Evolutionary conservation across 2,329 filamentous ascomycete species (phyloP).

Genomic region (Pyricularia grisea): DNA sequence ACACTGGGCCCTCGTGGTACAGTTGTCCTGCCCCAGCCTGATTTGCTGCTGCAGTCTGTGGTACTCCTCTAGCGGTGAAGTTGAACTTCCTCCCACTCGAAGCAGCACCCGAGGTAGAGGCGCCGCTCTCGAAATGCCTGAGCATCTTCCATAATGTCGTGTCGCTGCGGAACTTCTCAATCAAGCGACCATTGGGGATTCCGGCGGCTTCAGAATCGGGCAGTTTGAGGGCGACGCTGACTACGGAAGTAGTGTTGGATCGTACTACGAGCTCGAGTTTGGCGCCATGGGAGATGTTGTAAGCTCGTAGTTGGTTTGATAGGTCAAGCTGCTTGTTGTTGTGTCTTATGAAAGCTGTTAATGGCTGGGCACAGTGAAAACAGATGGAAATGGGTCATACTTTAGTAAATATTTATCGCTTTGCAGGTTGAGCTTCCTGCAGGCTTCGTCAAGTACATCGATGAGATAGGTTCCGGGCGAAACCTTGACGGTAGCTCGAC

Average conservation of each 20-base stretch:
- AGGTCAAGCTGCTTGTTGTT: slow-evolving; percentile 82
- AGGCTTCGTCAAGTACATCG: slow-evolving; percentile 82
- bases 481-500: slow-evolving; percentile 74
- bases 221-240: slow-evolving; percentile 83
- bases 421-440: slow-evolving; percentile 66
- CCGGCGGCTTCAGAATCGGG: slow-evolving; percentile 57
- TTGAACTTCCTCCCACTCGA: slow-evolving; percentile 52
- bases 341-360: slow-evolving; percentile 39
- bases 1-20: slow-evolving; percentile 77
- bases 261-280: slow-evolving; percentile 86
- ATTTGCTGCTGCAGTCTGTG: slow-evolving; percentile 37
- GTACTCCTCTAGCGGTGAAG: slow-evolving; percentile 74
- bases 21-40: slow-evolving; percentile 61
- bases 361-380: slow-evolving; percentile 3
- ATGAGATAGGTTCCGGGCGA: slow-evolving; percentile 71
- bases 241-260: slow-evolving; percentile 74
- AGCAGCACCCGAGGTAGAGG: neutral
- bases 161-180: slow-evolving; percentile 80
- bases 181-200: slow-evolving; percentile 57
- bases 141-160: slow-evolving; percentile 84
- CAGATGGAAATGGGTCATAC: slow-evolving; percentile 31
- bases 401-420: slow-evolving; percentile 73
- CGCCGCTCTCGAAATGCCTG: slow-evolving; percentile 65
- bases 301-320: slow-evolving; percentile 72
- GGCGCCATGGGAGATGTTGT: slow-evolving; percentile 74